These are phyloP conservation scores for Guyanaporus albipodus DNA, from an alignment of 768 basidiomycete genomes.

Conservation along the genomic window DNA sequence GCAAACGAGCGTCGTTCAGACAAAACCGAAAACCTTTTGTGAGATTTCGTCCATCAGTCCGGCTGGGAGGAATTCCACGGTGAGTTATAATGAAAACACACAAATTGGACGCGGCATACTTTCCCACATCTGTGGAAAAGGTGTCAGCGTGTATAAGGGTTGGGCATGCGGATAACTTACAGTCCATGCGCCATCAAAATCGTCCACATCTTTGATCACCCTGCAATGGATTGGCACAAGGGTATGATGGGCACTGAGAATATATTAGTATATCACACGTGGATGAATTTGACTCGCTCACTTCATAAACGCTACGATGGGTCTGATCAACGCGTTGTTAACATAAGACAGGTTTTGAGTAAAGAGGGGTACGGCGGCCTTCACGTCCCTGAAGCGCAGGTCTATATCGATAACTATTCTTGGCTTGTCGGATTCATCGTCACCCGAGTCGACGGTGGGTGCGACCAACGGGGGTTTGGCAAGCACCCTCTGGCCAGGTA, in stretches of 20 bases:
- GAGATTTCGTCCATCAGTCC: conserved; percentile 91
- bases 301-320: conserved; percentile 99
- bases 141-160: conserved; percentile 2
- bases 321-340: conserved; percentile 88
- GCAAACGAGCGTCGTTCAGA: neutral
- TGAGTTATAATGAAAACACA: neutral
- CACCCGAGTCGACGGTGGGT: conserved; percentile 45
- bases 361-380: conserved; percentile 92
- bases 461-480: conserved; percentile 82
- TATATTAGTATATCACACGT: neutral
- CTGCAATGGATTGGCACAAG: conserved; percentile 91
- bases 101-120: conserved; percentile 46
- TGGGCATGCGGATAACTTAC: conserved; percentile 43
- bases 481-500: conserved; percentile 83
- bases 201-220: conserved; percentile 74
- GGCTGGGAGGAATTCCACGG: conserved; percentile 46
- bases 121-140: conserved; percentile 74
- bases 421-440: conserved; percentile 32
- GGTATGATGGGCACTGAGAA: conserved; percentile 80
- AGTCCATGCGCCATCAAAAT: conserved; percentile 97
- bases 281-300: conserved; percentile 36
- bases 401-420: conserved; percentile 87
- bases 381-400: conserved; percentile 89
- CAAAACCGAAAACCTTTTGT: conserved; percentile 52
- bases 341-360: conserved; percentile 84